Conservation (phyloP, 2,329 filamentous ascomycete species). For the Neopestalotiopsis rosae region DNA sequence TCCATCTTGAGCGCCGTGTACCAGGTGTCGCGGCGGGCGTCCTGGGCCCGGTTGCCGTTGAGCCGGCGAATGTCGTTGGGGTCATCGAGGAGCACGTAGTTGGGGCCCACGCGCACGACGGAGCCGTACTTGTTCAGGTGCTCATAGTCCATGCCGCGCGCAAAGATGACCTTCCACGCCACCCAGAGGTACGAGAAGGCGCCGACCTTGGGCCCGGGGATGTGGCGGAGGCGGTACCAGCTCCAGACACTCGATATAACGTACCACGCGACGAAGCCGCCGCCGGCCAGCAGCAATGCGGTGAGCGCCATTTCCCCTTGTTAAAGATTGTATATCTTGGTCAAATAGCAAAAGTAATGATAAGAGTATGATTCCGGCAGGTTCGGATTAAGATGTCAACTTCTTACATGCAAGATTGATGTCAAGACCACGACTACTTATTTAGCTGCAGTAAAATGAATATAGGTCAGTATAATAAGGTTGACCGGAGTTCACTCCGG, state of each 20-base stretch:
- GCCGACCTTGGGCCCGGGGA: slow-evolving; percentile 9
- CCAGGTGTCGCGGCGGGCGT: slow-evolving; percentile 42
- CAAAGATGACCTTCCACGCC: not conserved
- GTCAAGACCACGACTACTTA: no score
- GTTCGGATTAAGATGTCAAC: not conserved
- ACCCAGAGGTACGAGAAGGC: slow-evolving; percentile 17
- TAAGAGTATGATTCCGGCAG: no score
- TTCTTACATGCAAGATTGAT: not conserved
- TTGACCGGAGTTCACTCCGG: no score
- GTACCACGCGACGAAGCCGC: slow-evolving; percentile 1
- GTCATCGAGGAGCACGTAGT: slow-evolving; percentile 46
- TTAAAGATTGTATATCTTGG: not conserved
- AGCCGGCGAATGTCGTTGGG: slow-evolving; percentile 44
- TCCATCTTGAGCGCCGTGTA: slow-evolving; percentile 58
- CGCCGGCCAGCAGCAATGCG: not conserved
- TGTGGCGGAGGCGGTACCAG: slow-evolving; percentile 10
- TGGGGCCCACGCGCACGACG: slow-evolving; percentile 49
- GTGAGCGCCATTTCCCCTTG: not conserved
- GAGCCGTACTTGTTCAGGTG: slow-evolving; percentile 32
- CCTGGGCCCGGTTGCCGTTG: slow-evolving; percentile 40
- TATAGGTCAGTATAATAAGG: no score
- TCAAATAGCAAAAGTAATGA: no score
- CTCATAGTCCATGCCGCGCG: slow-evolving; percentile 1
- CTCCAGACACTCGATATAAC: slow-evolving; percentile 19
- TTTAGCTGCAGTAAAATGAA: no score